Percentiles rank a stretch among this genome's conserved stretches.
Conservation (phyloP, 257 asterid species). For the Fraxinus pennsylvanica region DNA sequence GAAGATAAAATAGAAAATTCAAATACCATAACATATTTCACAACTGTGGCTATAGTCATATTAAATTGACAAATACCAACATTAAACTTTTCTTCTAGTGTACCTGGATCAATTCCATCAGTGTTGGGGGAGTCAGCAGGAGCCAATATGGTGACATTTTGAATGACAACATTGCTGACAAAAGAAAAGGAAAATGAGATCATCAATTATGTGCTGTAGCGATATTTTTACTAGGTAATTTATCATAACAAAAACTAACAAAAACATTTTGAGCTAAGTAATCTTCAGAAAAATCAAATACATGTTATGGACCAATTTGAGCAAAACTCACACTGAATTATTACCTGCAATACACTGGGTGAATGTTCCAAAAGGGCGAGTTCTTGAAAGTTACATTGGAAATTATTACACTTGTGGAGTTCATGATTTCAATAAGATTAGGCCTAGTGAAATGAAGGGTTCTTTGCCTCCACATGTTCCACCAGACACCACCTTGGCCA, state of each 20-base stretch:
- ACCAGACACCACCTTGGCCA: constrained; percentile 95
- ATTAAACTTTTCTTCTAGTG: background rate
- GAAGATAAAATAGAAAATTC: background rate
- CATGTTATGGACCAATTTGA: background rate
- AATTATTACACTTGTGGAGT: constrained; percentile 68
- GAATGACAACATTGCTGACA: constrained; percentile 79
- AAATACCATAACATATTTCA: background rate
- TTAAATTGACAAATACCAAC: background rate
- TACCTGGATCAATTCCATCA: constrained; percentile 99
- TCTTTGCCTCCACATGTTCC: constrained; percentile 94
- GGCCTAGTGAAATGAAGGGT: constrained; percentile 84
- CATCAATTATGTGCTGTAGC: background rate
- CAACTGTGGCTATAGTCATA: background rate
- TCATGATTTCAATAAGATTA: constrained; percentile 75
- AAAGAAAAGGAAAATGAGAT: constrained; percentile 3
- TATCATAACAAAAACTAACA: too few relatives aligned
- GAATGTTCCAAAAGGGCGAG: constrained; percentile 98
- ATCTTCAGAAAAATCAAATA: constrained; percentile 2
- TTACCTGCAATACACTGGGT: constrained; percentile 96
- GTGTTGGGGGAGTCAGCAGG: constrained; percentile 97
- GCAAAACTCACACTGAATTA: background rate
- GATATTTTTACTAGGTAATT: background rate
- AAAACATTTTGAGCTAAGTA: background rate
- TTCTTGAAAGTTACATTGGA: constrained; percentile 82
- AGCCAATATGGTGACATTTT: constrained; percentile 82